A percentile compares a stretch with the other conserved stretches of the same genome.
These are phyloP conservation scores for Microbotryum scabiosae DNA, from an alignment of 1,284 basidiomycete species.

Conservation along the genomic window DNA sequence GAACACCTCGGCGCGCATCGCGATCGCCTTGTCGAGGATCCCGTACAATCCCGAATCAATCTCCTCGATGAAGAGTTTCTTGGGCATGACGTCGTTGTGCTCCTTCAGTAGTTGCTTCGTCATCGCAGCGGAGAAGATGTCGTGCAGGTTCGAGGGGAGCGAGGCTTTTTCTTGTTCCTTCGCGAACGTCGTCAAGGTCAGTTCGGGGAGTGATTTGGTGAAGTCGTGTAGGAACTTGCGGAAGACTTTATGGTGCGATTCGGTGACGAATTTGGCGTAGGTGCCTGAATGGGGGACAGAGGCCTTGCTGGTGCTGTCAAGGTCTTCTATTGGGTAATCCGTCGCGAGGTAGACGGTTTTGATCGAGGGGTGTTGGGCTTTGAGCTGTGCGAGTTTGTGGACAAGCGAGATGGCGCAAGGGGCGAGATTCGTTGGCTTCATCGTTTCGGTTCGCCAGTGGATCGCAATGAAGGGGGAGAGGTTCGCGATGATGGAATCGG, in stretches of 20 bases:
- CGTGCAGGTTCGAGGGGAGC: background rate
- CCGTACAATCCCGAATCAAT: conserved; percentile 35
- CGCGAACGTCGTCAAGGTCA: conserved; percentile 33
- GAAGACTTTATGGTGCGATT: conserved; percentile 34
- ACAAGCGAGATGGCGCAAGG: conserved; percentile 33
- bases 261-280: conserved; percentile 34
- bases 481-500: conserved; percentile 12
- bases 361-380: conserved; percentile 25
- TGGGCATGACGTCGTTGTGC: background rate
- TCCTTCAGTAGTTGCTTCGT: background rate
- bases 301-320: conserved; percentile 9
- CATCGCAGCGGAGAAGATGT: background rate
- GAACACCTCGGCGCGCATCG: conserved; percentile 32
- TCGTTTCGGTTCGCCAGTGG: conserved; percentile 38
- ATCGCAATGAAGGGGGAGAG: conserved; percentile 33
- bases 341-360: conserved; percentile 36
- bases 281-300: conserved; percentile 33
- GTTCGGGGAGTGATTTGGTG: background rate
- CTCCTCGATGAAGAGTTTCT: conserved; percentile 13
- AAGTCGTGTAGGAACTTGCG: conserved; percentile 27
- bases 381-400: conserved; percentile 23
- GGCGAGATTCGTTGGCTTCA: conserved; percentile 28
- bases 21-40: conserved; percentile 36
- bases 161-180: conserved; percentile 25
- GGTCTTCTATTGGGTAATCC: conserved; percentile 36